Evolutionary conservation across 177 flowering plant genomes (phyloP), one percentile per base, ranked within the genome.

Genomic region (Vitis hybrid): DNA sequence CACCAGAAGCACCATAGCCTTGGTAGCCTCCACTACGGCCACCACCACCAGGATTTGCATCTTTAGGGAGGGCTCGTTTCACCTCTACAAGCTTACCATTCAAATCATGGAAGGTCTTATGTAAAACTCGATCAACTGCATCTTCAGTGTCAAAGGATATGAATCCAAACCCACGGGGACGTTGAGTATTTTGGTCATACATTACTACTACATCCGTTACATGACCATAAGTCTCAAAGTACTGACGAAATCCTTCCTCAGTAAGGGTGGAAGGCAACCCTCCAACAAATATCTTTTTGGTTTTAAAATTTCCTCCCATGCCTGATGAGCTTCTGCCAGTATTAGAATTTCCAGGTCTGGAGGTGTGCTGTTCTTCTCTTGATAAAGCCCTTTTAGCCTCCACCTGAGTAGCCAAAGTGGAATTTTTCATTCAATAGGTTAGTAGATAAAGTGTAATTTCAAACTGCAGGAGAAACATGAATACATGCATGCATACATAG

Each of bases 101-200:
- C 78, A 95, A 78, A 66, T 95, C 99, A 83, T 95, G 99, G 79
- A 93, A 95, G 1, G 88, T 82, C 76, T 90, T 93, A 71, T 89
- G 94, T 20, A 95, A 75, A 73, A 93, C 99, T 70, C 85, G 86
- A 72, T 95, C 99, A 71, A 95, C 99, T 11, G 98, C 91, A 13
- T 95, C 99, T 77, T 95, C 99, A 58, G 81, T 68, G 61, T 95
- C 99, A 77, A 93, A 95, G 18, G 99, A 89, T 67, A 95, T 88
- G 68, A 95, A 95, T 12, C 99, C 99, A 84, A 95, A 95, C 9
- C 99, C 99, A 60, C 99, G 90, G 22, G 99, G 98, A 0, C 99
- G 84, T 52, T 90, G 89, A 15, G 99, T 95, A 67, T 70, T 89
- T 82, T 93, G 99, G 69, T 95, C 99, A 86, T 90, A 91, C 99